Percentiles rank a stretch among this genome's conserved stretches.
These are phyloP conservation scores for Polychaeton citri DNA, from an alignment of 2,329 filamentous ascomycete species.

Conservation along the genomic window DNA sequence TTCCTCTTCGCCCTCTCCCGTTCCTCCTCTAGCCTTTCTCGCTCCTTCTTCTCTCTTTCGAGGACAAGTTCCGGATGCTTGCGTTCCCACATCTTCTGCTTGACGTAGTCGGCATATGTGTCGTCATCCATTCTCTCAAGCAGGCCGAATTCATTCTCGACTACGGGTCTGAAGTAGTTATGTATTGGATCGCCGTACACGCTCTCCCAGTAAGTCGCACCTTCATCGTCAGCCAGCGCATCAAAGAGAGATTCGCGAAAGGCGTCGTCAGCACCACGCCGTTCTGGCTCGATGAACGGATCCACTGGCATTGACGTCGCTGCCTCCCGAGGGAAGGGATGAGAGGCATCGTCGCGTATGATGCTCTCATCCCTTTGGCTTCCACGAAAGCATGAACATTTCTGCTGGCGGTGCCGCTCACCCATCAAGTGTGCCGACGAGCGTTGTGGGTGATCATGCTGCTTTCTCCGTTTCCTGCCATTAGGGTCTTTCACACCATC, in stretches of 20 bases:
- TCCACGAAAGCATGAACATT: background rate
- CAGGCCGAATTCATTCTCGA: slow-evolving; percentile 36
- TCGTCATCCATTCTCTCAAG: slow-evolving; percentile 85
- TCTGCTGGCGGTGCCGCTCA: background rate
- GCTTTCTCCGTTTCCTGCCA: background rate
- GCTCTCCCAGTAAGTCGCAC: slow-evolving; percentile 84
- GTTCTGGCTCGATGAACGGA: slow-evolving; percentile 1
- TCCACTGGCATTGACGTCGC: slow-evolving; percentile 1
- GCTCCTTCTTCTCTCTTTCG: slow-evolving; percentile 52
- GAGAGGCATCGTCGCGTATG: slow-evolving; percentile 7
- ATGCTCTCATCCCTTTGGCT: background rate
- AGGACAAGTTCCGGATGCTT: slow-evolving; percentile 73
- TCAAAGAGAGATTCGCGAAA: slow-evolving; percentile 95
- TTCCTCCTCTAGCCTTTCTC: slow-evolving; percentile 35
- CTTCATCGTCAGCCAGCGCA: slow-evolving; percentile 92
- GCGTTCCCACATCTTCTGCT: slow-evolving; percentile 89
- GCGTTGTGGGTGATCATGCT: slow-evolving; percentile 5
- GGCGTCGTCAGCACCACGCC: slow-evolving; percentile 54
- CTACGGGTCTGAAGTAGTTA: slow-evolving; percentile 56
- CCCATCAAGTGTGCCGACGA: background rate
- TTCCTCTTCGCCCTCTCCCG: slow-evolving; percentile 20
- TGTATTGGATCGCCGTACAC: slow-evolving; percentile 97
- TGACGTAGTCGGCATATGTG: slow-evolving; percentile 76
- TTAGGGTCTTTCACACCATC: slow-evolving; percentile 1
- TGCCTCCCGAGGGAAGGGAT: slow-evolving; percentile 21